phyloP scores from a whole-genome alignment of 75 land plant species.

The Picea glauca region DNA sequence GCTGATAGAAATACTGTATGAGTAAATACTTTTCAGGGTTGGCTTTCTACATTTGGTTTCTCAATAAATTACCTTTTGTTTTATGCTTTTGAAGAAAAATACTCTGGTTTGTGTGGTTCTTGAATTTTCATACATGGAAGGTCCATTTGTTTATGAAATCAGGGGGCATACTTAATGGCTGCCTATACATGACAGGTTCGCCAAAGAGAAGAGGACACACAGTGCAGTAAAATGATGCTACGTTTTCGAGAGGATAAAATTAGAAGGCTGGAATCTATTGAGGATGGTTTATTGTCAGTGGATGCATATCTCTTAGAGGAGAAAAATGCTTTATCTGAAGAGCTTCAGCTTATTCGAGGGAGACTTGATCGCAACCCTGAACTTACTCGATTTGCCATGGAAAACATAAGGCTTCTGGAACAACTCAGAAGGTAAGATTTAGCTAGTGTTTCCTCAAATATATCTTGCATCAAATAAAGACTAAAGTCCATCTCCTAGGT shows the following conservation, averaged over 20 bases:
- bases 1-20: background rate
- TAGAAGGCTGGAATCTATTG: constrained; percentile 58
- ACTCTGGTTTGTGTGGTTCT: no score
- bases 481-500: background rate
- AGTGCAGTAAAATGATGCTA: constrained; percentile 70
- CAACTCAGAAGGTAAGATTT: constrained; percentile 59
- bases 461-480: background rate
- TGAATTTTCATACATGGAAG: background rate
- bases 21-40: background rate
- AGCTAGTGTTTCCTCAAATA: background rate
- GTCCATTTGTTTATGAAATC: background rate
- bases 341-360: constrained; percentile 48
- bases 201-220: constrained; percentile 79
- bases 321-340: constrained; percentile 50
- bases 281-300: constrained; percentile 30
- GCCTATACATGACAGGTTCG: constrained; percentile 41
- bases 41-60: background rate
- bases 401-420: constrained; percentile 75
- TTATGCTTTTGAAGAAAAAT: background rate
- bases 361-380: constrained; percentile 76
- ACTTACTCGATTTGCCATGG: constrained; percentile 80
- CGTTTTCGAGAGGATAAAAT: constrained; percentile 84
- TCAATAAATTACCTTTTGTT: background rate
- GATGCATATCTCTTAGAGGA: constrained; percentile 54
- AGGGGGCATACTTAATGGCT: no score